A percentile compares a stretch with the other conserved stretches of the same genome.
These are phyloP conservation scores for Pyracantha coccinea DNA, from an alignment of 331 rosid genomes.

Conservation along the genomic window DNA sequence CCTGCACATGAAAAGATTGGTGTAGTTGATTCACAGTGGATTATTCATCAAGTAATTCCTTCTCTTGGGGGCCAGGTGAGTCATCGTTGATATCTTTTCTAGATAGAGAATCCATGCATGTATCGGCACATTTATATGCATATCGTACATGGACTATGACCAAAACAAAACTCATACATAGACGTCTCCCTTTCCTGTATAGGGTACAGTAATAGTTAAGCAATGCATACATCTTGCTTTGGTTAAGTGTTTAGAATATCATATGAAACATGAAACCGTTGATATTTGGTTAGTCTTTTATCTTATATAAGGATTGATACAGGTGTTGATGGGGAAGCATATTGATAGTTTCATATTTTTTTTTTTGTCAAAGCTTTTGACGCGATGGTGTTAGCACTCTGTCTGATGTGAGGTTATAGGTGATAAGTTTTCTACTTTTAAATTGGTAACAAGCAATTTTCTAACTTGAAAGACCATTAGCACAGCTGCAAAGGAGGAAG, in stretches of 20 bases:
- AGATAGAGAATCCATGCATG: not conserved
- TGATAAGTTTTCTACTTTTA: not conserved
- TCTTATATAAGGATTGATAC: not conserved
- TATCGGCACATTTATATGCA: not conserved
- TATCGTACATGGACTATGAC: not conserved
- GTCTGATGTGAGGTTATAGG: not conserved
- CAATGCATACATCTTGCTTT: not conserved
- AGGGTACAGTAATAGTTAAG: not conserved
- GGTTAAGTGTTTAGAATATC: not conserved
- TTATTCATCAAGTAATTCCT: constrained; percentile 90
- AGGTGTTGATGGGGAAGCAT: not conserved
- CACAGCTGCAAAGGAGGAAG: not conserved
- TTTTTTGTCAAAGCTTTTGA: not conserved
- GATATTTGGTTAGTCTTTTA: not conserved
- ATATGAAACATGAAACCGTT: not conserved
- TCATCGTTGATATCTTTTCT: constrained; percentile 6
- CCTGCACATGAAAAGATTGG: constrained; percentile 96
- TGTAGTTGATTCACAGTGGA: constrained; percentile 96
- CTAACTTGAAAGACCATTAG: not conserved
- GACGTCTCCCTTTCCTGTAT: not conserved
- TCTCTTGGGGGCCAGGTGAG: constrained; percentile 86
- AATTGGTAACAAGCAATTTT: not conserved
- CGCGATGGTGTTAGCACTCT: not conserved
- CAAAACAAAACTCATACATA: not conserved
- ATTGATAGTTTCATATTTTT: too few relatives aligned